Conservation (phyloP, 345 rosid species). For the Populus alba region DNA sequence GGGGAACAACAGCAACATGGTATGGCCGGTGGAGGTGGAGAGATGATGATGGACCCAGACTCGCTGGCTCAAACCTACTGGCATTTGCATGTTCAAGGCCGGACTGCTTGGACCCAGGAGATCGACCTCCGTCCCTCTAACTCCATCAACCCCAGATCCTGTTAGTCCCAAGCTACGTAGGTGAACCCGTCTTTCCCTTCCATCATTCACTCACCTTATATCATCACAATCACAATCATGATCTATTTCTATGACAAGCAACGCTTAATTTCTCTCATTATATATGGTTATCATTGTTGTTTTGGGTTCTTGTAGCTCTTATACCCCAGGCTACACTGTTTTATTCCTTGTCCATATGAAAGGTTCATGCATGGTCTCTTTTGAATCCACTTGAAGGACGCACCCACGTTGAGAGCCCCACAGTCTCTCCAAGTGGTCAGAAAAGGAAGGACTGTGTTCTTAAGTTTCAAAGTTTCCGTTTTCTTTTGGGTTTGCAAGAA, state of each 20-base stretch:
- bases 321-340: neutral
- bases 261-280: neutral
- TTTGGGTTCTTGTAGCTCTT: neutral
- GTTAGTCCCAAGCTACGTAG: neutral
- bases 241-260: neutral
- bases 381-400: conserved; percentile 7
- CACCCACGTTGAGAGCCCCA: neutral
- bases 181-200: neutral
- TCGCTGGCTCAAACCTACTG: conserved; percentile 89
- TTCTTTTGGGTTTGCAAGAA: neutral
- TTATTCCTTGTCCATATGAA: neutral
- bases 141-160: conserved; percentile 29
- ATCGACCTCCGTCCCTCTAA: conserved; percentile 71
- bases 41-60: conserved; percentile 75
- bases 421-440: neutral
- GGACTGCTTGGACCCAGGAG: conserved; percentile 89
- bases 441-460: neutral
- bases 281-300: neutral
- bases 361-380: neutral
- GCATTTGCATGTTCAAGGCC: conserved; percentile 84
- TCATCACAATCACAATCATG: neutral
- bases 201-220: no score
- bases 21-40: conserved; percentile 12
- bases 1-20: conserved; percentile 44
- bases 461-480: neutral